A percentile compares a stretch with the other conserved stretches of the same genome.
Evolutionary conservation across 805 yeast genomes (phyloP).

Genomic region (Candida gorgasii): DNA sequence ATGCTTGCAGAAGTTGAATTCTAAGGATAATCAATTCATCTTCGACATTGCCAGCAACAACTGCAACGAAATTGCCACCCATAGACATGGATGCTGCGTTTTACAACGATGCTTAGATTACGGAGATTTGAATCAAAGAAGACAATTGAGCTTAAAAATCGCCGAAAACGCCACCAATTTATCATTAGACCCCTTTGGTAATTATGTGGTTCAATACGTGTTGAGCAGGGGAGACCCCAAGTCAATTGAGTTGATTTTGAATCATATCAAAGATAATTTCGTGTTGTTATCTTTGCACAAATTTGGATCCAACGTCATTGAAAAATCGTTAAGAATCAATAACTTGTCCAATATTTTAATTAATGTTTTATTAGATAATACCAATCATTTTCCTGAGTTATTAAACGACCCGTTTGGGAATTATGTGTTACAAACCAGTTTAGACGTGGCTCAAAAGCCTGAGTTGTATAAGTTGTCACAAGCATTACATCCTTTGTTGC

Average conservation of each 20-base stretch:
- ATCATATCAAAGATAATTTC: constrained; percentile 36
- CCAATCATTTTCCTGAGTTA: constrained; percentile 38
- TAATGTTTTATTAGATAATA: constrained; percentile 39
- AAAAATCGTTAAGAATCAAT: constrained; percentile 52
- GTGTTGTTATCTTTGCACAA: constrained; percentile 56
- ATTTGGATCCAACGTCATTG: constrained; percentile 62
- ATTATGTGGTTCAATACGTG: constrained; percentile 94
- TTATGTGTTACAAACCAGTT: constrained; percentile 58
- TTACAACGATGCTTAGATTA: constrained; percentile 92
- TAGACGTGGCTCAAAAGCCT: constrained; percentile 52
- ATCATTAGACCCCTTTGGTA: constrained; percentile 92
- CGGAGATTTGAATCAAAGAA: constrained; percentile 71
- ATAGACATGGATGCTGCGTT: constrained; percentile 97
- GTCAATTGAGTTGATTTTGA: constrained; percentile 33
- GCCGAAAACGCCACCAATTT: constrained; percentile 68
- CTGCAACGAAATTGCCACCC: constrained; percentile 84
- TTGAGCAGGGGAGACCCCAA: constrained; percentile 49
- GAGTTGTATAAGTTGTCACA: constrained; percentile 58
- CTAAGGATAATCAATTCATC: constrained; percentile 79
- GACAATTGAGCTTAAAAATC: constrained; percentile 63
- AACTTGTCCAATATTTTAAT: constrained; percentile 48
- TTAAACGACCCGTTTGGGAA: constrained; percentile 62
- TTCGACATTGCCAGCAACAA: constrained; percentile 79
- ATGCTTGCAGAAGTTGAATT: constrained; percentile 70
- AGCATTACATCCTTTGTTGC: constrained; percentile 70